Percentiles rank a stretch among this genome's conserved stretches.
Evolutionary conservation across 2,329 filamentous ascomycete genomes (phyloP).

Genomic region (Claviceps pusilla): DNA sequence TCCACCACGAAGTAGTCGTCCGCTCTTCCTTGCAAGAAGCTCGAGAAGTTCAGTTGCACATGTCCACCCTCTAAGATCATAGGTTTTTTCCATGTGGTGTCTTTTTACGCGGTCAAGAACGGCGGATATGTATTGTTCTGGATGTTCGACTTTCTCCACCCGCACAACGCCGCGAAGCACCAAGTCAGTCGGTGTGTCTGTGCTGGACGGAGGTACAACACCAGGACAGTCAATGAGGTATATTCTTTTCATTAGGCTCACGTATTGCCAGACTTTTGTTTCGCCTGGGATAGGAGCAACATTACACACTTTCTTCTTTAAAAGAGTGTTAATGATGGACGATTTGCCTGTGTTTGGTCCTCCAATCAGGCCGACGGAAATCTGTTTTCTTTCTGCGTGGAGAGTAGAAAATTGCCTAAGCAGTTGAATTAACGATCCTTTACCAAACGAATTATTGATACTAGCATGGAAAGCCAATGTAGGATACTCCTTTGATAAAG

Average conservation of each 20-base stretch:
- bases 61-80: conserved; percentile 68
- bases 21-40: conserved; percentile 70
- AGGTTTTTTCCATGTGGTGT: conserved; percentile 83
- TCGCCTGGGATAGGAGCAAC: conserved; percentile 92
- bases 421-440: conserved; percentile 83
- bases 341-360: conserved; percentile 86
- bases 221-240: conserved; percentile 89
- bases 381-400: conserved; percentile 83
- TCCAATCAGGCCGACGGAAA: conserved; percentile 73
- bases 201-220: conserved; percentile 77
- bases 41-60: conserved; percentile 74
- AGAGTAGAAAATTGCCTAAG: conserved; percentile 84
- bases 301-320: conserved; percentile 86
- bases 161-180: conserved; percentile 81
- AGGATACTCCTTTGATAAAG: conserved; percentile 78
- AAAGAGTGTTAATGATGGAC: conserved; percentile 89
- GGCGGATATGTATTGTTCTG: conserved; percentile 85
- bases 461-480: conserved; percentile 90
- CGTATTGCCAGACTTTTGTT: conserved; percentile 97
- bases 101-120: conserved; percentile 67
- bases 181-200: conserved; percentile 75
- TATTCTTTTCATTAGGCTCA: conserved; percentile 86
- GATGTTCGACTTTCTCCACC: conserved; percentile 91
- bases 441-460: conserved; percentile 92
- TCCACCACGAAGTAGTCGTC: conserved; percentile 76